phyloP scores from a whole-genome alignment of 352 stramenopile species.

The Globisporangium parvum region DNA sequence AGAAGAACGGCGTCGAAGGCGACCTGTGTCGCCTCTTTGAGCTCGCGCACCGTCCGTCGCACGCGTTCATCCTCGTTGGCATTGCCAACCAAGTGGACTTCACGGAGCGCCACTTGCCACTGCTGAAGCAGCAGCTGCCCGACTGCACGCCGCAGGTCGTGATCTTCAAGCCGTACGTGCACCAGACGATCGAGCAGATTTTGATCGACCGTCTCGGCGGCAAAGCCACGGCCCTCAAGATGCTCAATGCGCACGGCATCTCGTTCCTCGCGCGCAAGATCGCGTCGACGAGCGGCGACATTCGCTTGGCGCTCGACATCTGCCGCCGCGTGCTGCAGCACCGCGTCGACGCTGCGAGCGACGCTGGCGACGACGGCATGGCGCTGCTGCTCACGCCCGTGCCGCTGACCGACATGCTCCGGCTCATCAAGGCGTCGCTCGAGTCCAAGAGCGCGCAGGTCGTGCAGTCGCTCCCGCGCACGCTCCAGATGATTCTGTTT shows the following conservation, averaged over 20 bases:
- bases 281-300: conserved; percentile 67
- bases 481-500: conserved; percentile 81
- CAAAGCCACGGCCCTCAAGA: conserved; percentile 25
- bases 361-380: conserved; percentile 5
- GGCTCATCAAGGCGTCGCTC: conserved; percentile 62
- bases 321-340: conserved; percentile 64
- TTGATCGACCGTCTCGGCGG: conserved; percentile 61
- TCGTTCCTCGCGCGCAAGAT: conserved; percentile 80
- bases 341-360: conserved; percentile 13
- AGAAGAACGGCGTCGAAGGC: conserved; percentile 56
- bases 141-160: conserved; percentile 52
- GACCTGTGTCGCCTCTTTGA: conserved; percentile 77
- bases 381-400: conserved; percentile 22
- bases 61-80: conserved; percentile 71
- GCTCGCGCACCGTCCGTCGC: conserved; percentile 45
- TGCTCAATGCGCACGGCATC: conserved; percentile 67
- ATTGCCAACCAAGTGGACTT: conserved; percentile 86
- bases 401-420: conserved; percentile 65
- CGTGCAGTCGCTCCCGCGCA: conserved; percentile 62
- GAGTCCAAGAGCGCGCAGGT: conserved; percentile 55
- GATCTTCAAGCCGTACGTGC: conserved; percentile 77
- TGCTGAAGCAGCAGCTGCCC: conserved; percentile 46
- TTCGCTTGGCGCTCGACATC: conserved; percentile 68
- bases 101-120: conserved; percentile 66
- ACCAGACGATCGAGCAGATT: conserved; percentile 75